A percentile compares a stretch with the other conserved stretches of the same genome.
Conservation (phyloP, 441 rosid genomes). For the Erodium moschatum region DNA sequence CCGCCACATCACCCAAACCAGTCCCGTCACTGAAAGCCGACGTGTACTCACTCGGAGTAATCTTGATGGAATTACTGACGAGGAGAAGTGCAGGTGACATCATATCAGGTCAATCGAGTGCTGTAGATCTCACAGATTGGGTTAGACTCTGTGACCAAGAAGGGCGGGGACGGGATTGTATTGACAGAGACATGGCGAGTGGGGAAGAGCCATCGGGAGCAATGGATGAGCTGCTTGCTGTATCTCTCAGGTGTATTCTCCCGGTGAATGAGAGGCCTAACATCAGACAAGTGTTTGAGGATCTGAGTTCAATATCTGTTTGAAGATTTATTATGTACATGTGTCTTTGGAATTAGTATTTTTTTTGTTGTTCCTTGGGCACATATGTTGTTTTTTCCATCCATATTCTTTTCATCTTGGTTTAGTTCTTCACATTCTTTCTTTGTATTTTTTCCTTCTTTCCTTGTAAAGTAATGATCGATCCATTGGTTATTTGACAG, state of each 20-base stretch:
- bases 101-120: conserved; percentile 90
- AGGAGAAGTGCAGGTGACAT: conserved; percentile 87
- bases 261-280: conserved; percentile 85
- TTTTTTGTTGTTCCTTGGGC: conserved; percentile 36
- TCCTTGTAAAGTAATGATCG: conserved; percentile 47
- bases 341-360: conserved; percentile 49
- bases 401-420: not conserved
- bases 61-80: conserved; percentile 79
- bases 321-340: conserved; percentile 58
- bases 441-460: conserved; percentile 10
- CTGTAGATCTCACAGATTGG: conserved; percentile 88
- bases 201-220: conserved; percentile 76
- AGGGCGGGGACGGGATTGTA: conserved; percentile 86
- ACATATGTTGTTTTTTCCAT: conserved; percentile 22
- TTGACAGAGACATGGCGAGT: conserved; percentile 73
- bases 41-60: conserved; percentile 82
- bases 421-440: conserved; percentile 23
- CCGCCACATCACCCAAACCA: conserved; percentile 52
- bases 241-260: conserved; percentile 76
- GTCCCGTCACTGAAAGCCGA: conserved; percentile 64
- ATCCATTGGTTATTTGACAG: conserved; percentile 50
- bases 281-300: conserved; percentile 73
- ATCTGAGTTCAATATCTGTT: conserved; percentile 52
- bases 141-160: conserved; percentile 67
- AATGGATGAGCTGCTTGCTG: conserved; percentile 75